Evolutionary conservation across 805 yeast species (phyloP), one percentile per base, ranked within the genome.

Genomic region (Lachancea cidri): DNA sequence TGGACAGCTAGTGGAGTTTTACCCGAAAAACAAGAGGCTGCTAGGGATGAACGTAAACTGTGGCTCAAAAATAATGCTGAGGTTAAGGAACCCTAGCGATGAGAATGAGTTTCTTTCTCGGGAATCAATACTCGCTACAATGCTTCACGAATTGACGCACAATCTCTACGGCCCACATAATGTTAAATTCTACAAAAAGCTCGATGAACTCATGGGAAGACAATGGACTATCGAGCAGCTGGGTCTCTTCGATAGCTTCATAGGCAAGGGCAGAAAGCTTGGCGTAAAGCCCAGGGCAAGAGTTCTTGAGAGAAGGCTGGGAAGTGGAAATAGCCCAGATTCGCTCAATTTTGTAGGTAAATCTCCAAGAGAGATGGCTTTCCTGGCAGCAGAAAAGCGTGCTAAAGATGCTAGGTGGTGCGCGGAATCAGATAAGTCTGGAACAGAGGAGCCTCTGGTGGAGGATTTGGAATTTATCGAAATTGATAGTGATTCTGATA

Each of bases 91-190:
- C 22, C 76, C 79, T 5, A 59, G 65, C 16, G 75, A 83, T 50
- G 71, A 70, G 18, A 51, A 52, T 24, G 52, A 55, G 42, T 88
- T 89, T 57, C 57, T 79, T 15, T 81, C 88, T 1, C 65, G 81
- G 61, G 71, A 78, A 3, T 79, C 79, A 38, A 64, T 89, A 2
- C 56, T 89, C 18, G 95, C 88, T 1, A 87, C 96, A 0, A 75
- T 88, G 79, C 66, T 91, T 4, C 98, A 91, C 61, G 98, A 91
- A 58, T 68, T 91, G 32, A 76, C 86, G 2, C 98, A 91, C 58
- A 89, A 87, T 58, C 57, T 70, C 16, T 67, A 67, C 53, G 96
- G 96, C 0, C 84, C 95, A 0, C 98, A 91, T 57, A 83, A 91
- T 65, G 73, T 65, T 2, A 64, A 64, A 44, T 91, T 91, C 56